Evolutionary conservation across 2,329 filamentous ascomycete genomes (phyloP).

Genomic region (Zasmidium angulare): DNA sequence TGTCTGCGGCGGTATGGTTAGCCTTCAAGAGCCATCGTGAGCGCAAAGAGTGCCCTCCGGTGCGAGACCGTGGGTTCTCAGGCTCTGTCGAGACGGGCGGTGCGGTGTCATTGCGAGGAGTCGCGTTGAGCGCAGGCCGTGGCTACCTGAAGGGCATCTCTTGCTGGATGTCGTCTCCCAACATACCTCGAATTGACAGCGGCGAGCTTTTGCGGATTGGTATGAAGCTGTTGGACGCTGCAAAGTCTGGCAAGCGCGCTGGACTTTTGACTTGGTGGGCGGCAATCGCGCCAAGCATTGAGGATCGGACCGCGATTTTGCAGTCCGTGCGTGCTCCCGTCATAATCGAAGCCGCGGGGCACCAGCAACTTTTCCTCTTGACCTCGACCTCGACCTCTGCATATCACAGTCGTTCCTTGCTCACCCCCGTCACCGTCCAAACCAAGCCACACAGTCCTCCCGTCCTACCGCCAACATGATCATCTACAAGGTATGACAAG

Average conservation of each 20-base stretch:
- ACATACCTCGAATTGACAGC: conserved; percentile 37
- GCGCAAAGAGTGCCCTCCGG: conserved; percentile 67
- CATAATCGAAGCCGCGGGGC: background rate
- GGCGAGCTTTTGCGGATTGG: conserved; percentile 15
- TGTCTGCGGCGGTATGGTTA: conserved; percentile 58
- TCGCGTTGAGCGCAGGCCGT: conserved; percentile 45
- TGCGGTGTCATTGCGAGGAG: conserved; percentile 45
- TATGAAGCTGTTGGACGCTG: conserved; percentile 16
- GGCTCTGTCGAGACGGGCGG: conserved; percentile 56
- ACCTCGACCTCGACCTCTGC: conserved; percentile 3
- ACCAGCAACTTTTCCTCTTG: conserved; percentile 4
- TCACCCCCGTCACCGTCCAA: conserved; percentile 9
- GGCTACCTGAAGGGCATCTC: conserved; percentile 54
- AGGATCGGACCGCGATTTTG: too few relatives aligned
- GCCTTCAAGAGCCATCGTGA: conserved; percentile 62
- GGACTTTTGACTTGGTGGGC: too few relatives aligned
- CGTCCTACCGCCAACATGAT: conserved; percentile 50
- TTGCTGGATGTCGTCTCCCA: conserved; percentile 11
- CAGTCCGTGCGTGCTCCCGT: too few relatives aligned
- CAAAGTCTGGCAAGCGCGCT: too few relatives aligned
- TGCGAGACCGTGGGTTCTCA: conserved; percentile 61
- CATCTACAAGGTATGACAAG: conserved; percentile 54
- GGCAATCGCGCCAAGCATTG: too few relatives aligned
- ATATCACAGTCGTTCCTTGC: conserved; percentile 11
- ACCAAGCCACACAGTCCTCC: conserved; percentile 19